Evolutionary conservation across 2,329 filamentous ascomycete species (phyloP), one percentile per base, ranked within the genome.

Genomic region (Didymosphaeria variabile): DNA sequence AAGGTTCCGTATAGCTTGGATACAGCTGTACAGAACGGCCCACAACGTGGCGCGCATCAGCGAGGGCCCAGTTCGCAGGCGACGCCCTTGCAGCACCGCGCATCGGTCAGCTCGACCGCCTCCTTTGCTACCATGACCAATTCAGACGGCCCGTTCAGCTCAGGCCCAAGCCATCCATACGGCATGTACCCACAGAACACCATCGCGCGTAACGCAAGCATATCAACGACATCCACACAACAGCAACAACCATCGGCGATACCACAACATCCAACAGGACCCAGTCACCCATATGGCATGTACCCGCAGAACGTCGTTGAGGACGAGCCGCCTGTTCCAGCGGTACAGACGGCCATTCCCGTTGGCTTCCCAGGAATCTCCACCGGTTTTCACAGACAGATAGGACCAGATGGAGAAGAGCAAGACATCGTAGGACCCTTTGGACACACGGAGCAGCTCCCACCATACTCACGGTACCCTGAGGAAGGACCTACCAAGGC

Each of bases 381-480:
- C 6, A 86, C 86, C 61, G 81, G 85, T 57, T 97, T 93, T 69
- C 91, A 90, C 71, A 84, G 91, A 64, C 88, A 90, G 55, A 79
- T 92, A 55, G 91, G 91, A 0, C 90, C 92, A 0, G 91, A 93
- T 59, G 92, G 92, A 55, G 93, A 97, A 79, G 94, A 97, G 69
- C 92, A 90, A 50, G 93, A 94, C 74, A 87, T 97, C 57, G 90
- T 97, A 55, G 93, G 93, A 1, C 91, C 91, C 0, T 88, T 97
- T 71, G 94, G 94, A 1, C 93, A 97, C 73, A 90, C 91, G 1
- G 94, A 98, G 78, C 92, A 97, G 76, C 82, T 97, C 19, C 94
- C 94, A 13, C 94, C 94, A 0, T 98, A 98, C 74, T 92, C 92
- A 15, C 86, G 93, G 75, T 97, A 96, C 77, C 92, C 94, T 2